A percentile compares a stretch with the other conserved stretches of the same genome.
These are phyloP conservation scores for Beauveria asiatica DNA, from an alignment of 2,329 filamentous ascomycete species.

Conservation along the genomic window DNA sequence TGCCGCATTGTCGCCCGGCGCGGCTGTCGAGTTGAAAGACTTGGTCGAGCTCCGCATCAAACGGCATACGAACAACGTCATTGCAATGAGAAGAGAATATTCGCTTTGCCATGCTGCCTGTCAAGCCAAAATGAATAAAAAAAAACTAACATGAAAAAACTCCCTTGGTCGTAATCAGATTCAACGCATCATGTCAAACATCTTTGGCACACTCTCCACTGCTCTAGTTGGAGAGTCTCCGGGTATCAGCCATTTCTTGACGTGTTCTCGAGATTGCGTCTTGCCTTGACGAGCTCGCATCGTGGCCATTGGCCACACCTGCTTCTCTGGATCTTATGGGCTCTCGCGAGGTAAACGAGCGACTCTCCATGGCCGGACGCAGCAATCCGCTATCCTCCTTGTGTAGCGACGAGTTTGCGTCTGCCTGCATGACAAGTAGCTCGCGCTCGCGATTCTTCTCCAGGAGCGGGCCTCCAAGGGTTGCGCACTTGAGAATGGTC, in stretches of 20 bases:
- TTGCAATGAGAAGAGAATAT: slow-evolving; percentile 8
- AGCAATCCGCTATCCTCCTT: slow-evolving; percentile 30
- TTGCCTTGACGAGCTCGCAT: slow-evolving; percentile 30
- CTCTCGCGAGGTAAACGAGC: slow-evolving; percentile 63
- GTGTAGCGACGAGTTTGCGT: slow-evolving; percentile 36
- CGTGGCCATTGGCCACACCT: slow-evolving; percentile 47
- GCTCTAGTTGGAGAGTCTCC: slow-evolving; percentile 8
- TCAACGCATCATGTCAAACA: slow-evolving; percentile 9
- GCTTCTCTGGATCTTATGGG: slow-evolving; percentile 43
- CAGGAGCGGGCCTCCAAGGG: slow-evolving; percentile 73
- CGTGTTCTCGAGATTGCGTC: slow-evolving; percentile 44
- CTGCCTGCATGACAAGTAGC: slow-evolving; percentile 42
- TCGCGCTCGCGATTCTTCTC: slow-evolving; percentile 64
- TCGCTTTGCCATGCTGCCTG: slow-evolving; percentile 10
- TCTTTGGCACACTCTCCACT: slow-evolving; percentile 4
- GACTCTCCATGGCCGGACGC: slow-evolving; percentile 40
- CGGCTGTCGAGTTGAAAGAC: background rate
- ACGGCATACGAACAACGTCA: background rate
- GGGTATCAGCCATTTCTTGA: slow-evolving; percentile 11
- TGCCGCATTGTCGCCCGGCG: background rate
- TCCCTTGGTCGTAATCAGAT: slow-evolving; percentile 7
- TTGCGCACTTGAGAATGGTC: slow-evolving; percentile 93
- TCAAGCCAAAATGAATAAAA: slow-evolving; percentile 11
- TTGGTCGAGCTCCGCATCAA: background rate
- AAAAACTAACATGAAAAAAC: slow-evolving; percentile 7